phyloP scores from a whole-genome alignment of 495 filamentous ascomycete species.

The Darksidea phi region DNA sequence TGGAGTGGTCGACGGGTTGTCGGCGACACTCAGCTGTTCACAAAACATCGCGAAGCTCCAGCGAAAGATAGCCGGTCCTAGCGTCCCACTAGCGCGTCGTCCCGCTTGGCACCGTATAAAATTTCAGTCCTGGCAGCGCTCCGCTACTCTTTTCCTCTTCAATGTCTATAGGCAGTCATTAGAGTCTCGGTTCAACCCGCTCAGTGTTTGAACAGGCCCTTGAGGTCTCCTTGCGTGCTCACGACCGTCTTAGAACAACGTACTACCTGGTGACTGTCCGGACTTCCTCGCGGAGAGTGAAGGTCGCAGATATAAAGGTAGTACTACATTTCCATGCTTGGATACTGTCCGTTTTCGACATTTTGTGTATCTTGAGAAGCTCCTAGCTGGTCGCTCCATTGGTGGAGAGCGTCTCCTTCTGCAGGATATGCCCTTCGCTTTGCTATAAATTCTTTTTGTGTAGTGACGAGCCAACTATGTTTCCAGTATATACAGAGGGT shows the following conservation, averaged over 20 bases:
- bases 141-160: constrained; percentile 48
- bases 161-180: constrained; percentile 95
- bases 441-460: neutral
- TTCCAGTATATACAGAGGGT: too few relatives aligned
- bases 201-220: constrained; percentile 96
- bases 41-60: constrained; percentile 9
- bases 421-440: too few relatives aligned
- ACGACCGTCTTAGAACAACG: constrained; percentile 90
- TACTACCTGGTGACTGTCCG: constrained; percentile 67
- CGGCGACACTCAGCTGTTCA: too few relatives aligned
- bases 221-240: constrained; percentile 90
- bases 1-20: too few relatives aligned
- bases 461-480: too few relatives aligned
- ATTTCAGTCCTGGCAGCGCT: constrained; percentile 41
- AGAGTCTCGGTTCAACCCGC: constrained; percentile 97
- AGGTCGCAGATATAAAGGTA: constrained; percentile 45
- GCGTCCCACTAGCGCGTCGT: constrained; percentile 25
- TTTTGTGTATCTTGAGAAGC: too few relatives aligned
- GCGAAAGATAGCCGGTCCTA: constrained; percentile 1
- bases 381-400: too few relatives aligned
- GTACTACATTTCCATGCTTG: constrained; percentile 35
- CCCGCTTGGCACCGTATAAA: constrained; percentile 58
- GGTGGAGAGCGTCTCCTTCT: too few relatives aligned
- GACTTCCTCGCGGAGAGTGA: constrained; percentile 53
- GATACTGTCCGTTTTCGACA: too few relatives aligned